phyloP scores from a whole-genome alignment of 345 rosid species.

The Barbarea vulgaris region DNA sequence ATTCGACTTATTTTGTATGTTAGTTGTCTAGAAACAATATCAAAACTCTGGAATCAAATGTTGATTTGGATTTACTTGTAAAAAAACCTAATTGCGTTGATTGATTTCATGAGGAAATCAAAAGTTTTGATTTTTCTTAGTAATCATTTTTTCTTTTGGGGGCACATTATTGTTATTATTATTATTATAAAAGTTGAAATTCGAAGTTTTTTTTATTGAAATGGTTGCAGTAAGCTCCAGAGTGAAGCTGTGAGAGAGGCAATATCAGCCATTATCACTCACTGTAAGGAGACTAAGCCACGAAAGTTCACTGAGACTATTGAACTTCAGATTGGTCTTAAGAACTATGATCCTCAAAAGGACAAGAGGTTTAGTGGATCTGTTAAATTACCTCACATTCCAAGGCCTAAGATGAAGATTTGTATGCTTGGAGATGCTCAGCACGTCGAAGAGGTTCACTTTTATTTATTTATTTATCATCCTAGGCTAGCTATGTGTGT shows the following conservation, averaged over 20 bases:
- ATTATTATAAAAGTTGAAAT: neutral
- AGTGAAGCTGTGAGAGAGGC: slow-evolving; percentile 90
- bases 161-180: neutral
- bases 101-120: no score
- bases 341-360: slow-evolving; percentile 94
- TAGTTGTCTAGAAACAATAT: no score
- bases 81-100: no score
- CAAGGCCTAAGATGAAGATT: slow-evolving; percentile 90
- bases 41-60: neutral
- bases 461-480: neutral
- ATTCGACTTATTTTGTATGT: neutral
- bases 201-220: neutral
- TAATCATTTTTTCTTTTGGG: neutral
- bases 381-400: slow-evolving; percentile 88
- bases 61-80: neutral
- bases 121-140: neutral
- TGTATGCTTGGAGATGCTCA: slow-evolving; percentile 99
- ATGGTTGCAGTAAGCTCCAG: slow-evolving; percentile 82
- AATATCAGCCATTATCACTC: slow-evolving; percentile 52
- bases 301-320: slow-evolving; percentile 86
- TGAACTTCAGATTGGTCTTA: slow-evolving; percentile 93
- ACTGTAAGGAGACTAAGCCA: slow-evolving; percentile 60
- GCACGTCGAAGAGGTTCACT: slow-evolving; percentile 84
- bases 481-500: neutral
- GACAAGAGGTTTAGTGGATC: slow-evolving; percentile 96